A percentile compares a stretch with the other conserved stretches of the same genome.
These are phyloP conservation scores for Hymenoscyphus occultus DNA, from an alignment of 2,329 filamentous ascomycete species.

Conservation along the genomic window DNA sequence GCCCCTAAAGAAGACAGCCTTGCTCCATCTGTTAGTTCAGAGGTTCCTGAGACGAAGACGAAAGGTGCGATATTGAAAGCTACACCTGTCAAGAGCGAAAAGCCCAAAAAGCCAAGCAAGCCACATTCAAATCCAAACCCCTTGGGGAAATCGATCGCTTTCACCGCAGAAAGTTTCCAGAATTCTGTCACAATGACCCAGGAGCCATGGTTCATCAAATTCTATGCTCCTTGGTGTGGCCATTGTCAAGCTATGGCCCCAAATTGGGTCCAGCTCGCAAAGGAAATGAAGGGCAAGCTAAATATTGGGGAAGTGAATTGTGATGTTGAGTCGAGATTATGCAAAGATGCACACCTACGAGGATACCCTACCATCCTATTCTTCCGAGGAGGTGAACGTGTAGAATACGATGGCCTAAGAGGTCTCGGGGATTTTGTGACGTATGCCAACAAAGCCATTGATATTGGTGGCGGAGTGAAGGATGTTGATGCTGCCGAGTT, in stretches of 20 bases:
- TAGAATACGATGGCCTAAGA: conserved; percentile 89
- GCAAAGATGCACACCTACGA: conserved; percentile 79
- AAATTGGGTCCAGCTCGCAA: conserved; percentile 84
- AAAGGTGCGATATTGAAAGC: conserved; percentile 25
- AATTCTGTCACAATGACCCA: conserved; percentile 78
- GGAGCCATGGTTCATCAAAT: conserved; percentile 98
- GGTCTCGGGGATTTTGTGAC: conserved; percentile 86
- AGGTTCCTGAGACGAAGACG: conserved; percentile 10
- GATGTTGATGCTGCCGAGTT: conserved; percentile 78
- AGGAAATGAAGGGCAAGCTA: conserved; percentile 84
- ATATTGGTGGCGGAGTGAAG: conserved; percentile 70
- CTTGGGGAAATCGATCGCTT: conserved; percentile 67
- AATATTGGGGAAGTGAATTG: conserved; percentile 98
- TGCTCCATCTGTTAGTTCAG: conserved; percentile 16
- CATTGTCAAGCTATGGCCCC: conserved; percentile 93
- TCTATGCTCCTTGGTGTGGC: conserved; percentile 95
- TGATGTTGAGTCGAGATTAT: conserved; percentile 79
- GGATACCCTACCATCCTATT: conserved; percentile 89
- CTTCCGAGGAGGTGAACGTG: conserved; percentile 86
- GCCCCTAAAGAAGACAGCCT: conserved; percentile 21
- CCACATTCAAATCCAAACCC: conserved; percentile 65
- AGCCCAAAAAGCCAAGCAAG: conserved; percentile 49
- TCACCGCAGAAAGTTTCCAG: conserved; percentile 85
- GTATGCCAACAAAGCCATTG: conserved; percentile 83
- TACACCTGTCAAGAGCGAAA: conserved; percentile 22